Base-by-base conservation (phyloP, 352 stramenopile genomes). In the Thalassiosira allenii region DNA sequence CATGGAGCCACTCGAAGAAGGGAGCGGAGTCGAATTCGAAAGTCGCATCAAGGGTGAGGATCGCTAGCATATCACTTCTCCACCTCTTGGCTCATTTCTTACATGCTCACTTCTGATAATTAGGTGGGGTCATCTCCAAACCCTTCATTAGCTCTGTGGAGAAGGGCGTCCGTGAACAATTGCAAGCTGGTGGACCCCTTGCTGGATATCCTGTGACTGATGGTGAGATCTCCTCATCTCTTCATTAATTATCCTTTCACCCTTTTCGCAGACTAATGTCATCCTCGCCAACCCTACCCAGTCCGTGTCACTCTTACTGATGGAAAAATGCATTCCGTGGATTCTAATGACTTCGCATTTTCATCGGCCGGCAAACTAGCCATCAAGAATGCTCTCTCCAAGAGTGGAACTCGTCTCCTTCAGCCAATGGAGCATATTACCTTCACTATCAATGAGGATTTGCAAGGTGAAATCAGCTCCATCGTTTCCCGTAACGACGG, bases 331-430 rank as follows among this genome's bases (percentile, higher is more conserved):
- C 73, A 82, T 40, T 66, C 53, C 32, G 73, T 82, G 1, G 73
- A 82, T 52, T 62, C 29, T 20, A 82, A 82, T 62, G 73, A 82
- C 57, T 77, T 82, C 62, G 73, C 73, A 14, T 82, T 82, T 52
- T 30, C 54, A 33, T 47, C 53, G 20, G 73, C 73, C 43, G 73
- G 73, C 1, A 76, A 69, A 30, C 54, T 65, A 12, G 66, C 65
- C 27, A 58, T 82, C 2, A 82, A 82, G 56, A 33, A 33, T 22
- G 73, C 73, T 22, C 57, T 82, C 14, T 73, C 53, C 22, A 62
- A 61, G 12, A 57, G 25, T 6, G 41, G 43, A 17, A 77, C 73
- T 53, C 6, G 43, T 20, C 64, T 82, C 25, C 73, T 82, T 44
- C 64, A 82, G 25, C 73, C 73, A 4, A 76, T 82, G 63, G 73